Conservation (phyloP, 2,329 filamentous ascomycete species). For the Grosmannia serpens region DNA sequence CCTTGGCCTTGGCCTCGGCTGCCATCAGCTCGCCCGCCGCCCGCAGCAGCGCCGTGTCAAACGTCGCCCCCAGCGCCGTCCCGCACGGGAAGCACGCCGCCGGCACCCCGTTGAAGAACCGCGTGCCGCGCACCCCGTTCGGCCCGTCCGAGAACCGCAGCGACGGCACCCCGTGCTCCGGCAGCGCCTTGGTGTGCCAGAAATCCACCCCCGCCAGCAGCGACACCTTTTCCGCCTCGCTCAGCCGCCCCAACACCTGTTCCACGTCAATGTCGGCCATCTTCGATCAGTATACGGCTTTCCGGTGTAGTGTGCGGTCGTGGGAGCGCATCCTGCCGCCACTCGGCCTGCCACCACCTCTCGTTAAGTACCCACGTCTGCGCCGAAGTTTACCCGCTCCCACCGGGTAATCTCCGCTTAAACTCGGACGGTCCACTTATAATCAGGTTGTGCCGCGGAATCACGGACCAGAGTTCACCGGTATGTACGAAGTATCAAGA, state of each 20-base stretch:
- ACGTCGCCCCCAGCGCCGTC: conserved; percentile 47
- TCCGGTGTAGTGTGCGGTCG: no score
- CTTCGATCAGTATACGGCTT: no score
- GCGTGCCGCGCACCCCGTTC: conserved; percentile 22
- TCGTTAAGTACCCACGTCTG: no score
- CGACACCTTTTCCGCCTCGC: not conserved
- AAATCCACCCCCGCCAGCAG: conserved; percentile 11
- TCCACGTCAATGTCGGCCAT: not conserved
- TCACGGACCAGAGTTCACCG: no score
- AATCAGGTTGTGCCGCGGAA: no score
- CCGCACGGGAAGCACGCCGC: conserved; percentile 33
- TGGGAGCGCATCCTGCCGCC: no score
- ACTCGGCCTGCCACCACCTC: no score
- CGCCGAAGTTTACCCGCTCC: no score
- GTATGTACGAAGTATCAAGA: no score
- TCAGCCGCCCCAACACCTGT: not conserved
- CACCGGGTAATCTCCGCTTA: no score
- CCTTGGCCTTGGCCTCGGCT: conserved; percentile 53
- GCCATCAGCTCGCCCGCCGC: conserved; percentile 55
- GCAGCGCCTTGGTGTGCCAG: conserved; percentile 21
- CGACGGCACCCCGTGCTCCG: conserved; percentile 18
- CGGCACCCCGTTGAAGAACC: conserved; percentile 25
- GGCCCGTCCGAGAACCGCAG: conserved; percentile 23
- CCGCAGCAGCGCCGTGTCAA: conserved; percentile 52
- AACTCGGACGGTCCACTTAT: no score